A percentile compares a stretch with the other conserved stretches of the same genome.
Evolutionary conservation across 257 asterid genomes (phyloP).

Genomic region (Knoxia roxburghii): DNA sequence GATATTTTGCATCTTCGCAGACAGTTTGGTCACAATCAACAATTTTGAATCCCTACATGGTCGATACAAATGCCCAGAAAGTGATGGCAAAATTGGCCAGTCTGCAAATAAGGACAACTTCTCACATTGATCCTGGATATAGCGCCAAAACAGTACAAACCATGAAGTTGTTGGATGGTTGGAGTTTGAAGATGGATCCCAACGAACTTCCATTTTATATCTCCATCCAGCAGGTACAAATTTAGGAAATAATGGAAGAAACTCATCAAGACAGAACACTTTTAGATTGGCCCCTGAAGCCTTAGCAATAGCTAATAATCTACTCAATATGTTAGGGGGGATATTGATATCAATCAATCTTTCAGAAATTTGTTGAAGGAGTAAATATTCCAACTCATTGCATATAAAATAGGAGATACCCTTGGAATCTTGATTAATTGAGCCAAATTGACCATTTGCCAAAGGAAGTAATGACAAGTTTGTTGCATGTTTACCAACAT

Average conservation of each 20-base stretch:
- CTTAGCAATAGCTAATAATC: slow-evolving; percentile 71
- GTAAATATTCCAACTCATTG: slow-evolving; percentile 66
- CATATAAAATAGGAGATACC: slow-evolving; percentile 69
- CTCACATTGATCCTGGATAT: slow-evolving; percentile 57
- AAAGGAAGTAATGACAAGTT: slow-evolving; percentile 75
- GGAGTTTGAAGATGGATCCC: slow-evolving; percentile 62
- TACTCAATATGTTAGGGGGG: slow-evolving; percentile 45
- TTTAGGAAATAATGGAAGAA: slow-evolving; percentile 51
- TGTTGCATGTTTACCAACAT: slow-evolving; percentile 55
- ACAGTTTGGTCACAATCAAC: slow-evolving; percentile 51
- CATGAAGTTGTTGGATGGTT: slow-evolving; percentile 65
- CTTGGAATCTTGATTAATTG: slow-evolving; percentile 43
- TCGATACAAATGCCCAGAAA: slow-evolving; percentile 63
- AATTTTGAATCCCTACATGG: slow-evolving; percentile 59
- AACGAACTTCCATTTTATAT: slow-evolving; percentile 47
- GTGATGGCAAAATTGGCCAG: slow-evolving; percentile 92
- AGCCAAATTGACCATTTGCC: slow-evolving; percentile 87
- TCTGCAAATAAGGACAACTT: slow-evolving; percentile 67
- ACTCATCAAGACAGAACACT: slow-evolving; percentile 47
- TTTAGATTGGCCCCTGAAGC: slow-evolving; percentile 71
- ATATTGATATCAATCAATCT: slow-evolving; percentile 69
- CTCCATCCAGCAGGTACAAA: slow-evolving; percentile 83
- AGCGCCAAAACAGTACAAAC: slow-evolving; percentile 82
- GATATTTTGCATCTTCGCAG: slow-evolving; percentile 55
- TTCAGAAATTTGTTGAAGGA: slow-evolving; percentile 57